Conservation (phyloP, 768 basidiomycete genomes). For the Porphyrellus cyaneotinctus region DNA sequence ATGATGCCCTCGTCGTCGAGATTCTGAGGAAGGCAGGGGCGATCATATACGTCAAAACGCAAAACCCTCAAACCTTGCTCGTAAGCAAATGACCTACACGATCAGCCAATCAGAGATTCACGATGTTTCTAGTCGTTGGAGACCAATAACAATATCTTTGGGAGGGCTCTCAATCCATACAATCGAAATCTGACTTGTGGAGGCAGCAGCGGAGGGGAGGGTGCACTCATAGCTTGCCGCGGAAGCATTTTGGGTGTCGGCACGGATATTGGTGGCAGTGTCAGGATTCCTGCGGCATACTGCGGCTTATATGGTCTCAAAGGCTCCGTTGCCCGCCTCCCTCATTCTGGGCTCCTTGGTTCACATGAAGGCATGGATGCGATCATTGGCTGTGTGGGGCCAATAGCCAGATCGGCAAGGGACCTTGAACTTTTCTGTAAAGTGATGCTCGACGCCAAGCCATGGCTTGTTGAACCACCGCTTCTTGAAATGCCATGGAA, state of each 20-base stretch:
- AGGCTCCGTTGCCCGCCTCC: constrained; percentile 47
- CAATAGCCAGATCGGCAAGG: constrained; percentile 44
- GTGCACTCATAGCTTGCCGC: constrained; percentile 41
- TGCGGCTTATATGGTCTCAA: constrained; percentile 43
- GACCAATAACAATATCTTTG: constrained; percentile 50
- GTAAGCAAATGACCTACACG: constrained; percentile 29
- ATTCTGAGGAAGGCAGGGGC: constrained; percentile 45
- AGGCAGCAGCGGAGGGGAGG: constrained; percentile 48
- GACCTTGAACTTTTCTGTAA: constrained; percentile 48
- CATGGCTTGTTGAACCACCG: constrained; percentile 45
- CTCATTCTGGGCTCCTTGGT: constrained; percentile 47
- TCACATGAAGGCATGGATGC: constrained; percentile 53
- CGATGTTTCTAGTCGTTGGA: constrained; percentile 41
- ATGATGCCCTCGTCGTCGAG: constrained; percentile 41
- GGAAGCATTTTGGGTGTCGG: constrained; percentile 42
- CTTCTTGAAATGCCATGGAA: constrained; percentile 50
- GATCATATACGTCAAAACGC: constrained; percentile 44
- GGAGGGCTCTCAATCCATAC: constrained; percentile 67
- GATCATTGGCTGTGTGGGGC: constrained; percentile 48
- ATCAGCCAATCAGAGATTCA: constrained; percentile 8
- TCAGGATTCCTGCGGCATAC: constrained; percentile 40
- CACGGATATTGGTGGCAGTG: constrained; percentile 48
- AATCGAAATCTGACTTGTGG: constrained; percentile 42
- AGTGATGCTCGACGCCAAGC: constrained; percentile 43
- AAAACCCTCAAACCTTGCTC: constrained; percentile 46